Conservation (phyloP, 305 asterid genomes). For the Fraxinus greggii region DNA sequence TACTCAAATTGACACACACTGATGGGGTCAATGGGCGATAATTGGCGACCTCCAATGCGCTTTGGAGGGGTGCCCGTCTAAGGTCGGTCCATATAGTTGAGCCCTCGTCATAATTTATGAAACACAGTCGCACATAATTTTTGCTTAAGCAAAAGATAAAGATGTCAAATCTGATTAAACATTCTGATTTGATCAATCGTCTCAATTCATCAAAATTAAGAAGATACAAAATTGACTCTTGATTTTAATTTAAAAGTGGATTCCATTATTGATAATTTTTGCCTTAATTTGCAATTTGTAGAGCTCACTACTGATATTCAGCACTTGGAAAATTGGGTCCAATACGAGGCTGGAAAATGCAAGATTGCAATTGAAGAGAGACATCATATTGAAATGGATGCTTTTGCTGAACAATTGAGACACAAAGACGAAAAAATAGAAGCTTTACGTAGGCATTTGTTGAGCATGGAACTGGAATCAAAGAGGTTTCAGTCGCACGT, state of each 20-base stretch:
- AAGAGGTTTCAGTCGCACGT: constrained; percentile 59
- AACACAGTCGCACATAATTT: background rate
- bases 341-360: constrained; percentile 48
- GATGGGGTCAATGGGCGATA: background rate
- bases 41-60: background rate
- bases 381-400: constrained; percentile 66
- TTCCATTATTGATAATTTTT: background rate
- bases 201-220: background rate
- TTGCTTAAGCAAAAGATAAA: background rate
- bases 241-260: background rate
- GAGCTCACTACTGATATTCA: constrained; percentile 41
- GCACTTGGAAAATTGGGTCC: constrained; percentile 53
- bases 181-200: background rate
- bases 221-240: background rate
- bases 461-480: constrained; percentile 78
- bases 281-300: constrained; percentile 10
- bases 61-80: background rate
- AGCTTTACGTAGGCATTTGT: constrained; percentile 67
- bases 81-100: background rate
- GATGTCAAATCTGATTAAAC: background rate
- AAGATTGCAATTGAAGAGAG: constrained; percentile 49
- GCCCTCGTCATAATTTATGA: background rate
- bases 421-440: constrained; percentile 71
- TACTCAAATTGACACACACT: background rate
- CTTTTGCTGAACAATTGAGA: constrained; percentile 82